A percentile compares a stretch with the other conserved stretches of the same genome.
phyloP scores from a whole-genome alignment of 768 basidiomycete genomes.

The Lactifluus subvellereus region DNA sequence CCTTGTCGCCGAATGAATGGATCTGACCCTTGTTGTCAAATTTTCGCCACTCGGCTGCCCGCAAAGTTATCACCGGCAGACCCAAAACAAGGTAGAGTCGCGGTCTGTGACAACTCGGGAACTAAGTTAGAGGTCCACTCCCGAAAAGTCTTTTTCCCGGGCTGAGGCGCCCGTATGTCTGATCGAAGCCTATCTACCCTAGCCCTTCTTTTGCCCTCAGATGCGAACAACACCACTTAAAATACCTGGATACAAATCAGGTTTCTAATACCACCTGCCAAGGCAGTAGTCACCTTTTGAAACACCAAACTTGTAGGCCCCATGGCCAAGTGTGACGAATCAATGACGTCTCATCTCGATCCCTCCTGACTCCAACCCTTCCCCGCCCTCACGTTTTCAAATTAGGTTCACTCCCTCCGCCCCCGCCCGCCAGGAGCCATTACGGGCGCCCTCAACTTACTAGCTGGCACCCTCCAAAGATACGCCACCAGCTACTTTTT shows the following conservation, averaged over 20 bases:
- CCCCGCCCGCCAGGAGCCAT: neutral
- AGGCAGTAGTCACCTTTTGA: neutral
- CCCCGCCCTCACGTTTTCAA: neutral
- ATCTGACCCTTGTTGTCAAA: too few relatives aligned
- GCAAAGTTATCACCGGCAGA: too few relatives aligned
- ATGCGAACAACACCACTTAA: too few relatives aligned
- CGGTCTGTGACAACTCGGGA: too few relatives aligned
- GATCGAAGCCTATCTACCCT: too few relatives aligned
- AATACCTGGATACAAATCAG: too few relatives aligned
- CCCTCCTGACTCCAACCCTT: neutral
- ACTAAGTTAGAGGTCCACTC: too few relatives aligned
- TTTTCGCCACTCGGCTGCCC: too few relatives aligned
- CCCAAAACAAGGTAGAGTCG: neutral
- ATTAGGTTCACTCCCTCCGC: constrained; percentile 10
- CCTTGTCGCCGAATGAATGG: too few relatives aligned
- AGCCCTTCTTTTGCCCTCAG: too few relatives aligned
- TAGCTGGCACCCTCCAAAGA: neutral
- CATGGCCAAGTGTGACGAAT: neutral
- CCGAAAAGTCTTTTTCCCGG: neutral
- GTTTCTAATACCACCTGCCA: too few relatives aligned
- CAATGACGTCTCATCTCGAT: neutral
- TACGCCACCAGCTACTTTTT: neutral
- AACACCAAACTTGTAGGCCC: neutral
- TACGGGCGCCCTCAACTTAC: neutral
- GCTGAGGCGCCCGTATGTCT: neutral